Conservation (phyloP, 495 filamentous ascomycete species). For the Neurospora hispaniola region DNA sequence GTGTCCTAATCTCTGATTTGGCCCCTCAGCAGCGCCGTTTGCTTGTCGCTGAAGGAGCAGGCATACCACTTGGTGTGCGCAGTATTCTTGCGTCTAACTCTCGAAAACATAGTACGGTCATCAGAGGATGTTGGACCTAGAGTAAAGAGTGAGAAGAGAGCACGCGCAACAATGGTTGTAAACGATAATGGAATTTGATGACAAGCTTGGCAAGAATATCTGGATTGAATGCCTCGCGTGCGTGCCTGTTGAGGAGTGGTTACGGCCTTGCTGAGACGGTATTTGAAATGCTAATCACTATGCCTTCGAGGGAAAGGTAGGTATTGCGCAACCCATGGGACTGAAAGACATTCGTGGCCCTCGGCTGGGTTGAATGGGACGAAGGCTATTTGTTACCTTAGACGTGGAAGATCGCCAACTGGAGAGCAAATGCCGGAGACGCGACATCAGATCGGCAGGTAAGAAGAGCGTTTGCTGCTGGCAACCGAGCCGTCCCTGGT, state of each 20-base stretch:
- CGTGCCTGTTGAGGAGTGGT: background rate
- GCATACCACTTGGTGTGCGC: background rate
- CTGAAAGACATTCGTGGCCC: background rate
- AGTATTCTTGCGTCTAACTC: background rate
- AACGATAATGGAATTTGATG: background rate
- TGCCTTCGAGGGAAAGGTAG: background rate
- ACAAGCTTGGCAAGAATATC: background rate
- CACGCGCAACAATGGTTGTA: background rate
- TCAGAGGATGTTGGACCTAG: background rate
- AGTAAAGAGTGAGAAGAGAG: background rate
- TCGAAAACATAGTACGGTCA: background rate
- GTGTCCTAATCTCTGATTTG: background rate
- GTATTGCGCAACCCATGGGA: background rate
- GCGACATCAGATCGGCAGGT: background rate
- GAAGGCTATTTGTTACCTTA: background rate
- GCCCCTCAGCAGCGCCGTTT: background rate
- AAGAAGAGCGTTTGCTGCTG: background rate
- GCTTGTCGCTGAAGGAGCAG: background rate
- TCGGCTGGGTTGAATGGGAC: background rate
- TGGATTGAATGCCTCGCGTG: background rate
- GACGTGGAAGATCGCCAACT: background rate
- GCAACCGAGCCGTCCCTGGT: background rate
- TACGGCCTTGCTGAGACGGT: background rate
- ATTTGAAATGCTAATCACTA: background rate
- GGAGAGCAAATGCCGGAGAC: background rate